Conservation (phyloP, 257 asterid genomes). For the Scutellaria barbata region DNA sequence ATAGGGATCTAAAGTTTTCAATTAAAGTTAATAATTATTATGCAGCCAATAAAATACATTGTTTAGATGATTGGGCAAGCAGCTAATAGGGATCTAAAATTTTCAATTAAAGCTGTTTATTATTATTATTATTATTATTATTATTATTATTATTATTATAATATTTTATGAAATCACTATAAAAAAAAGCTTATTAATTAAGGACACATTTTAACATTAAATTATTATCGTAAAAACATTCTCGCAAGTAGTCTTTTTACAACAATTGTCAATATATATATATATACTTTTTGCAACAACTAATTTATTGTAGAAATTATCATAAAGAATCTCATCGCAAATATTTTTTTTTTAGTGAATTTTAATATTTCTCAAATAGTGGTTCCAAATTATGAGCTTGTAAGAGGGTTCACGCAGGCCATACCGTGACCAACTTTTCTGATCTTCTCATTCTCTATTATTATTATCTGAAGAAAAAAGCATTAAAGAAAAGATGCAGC, state of each 20-base stretch:
- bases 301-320: no score
- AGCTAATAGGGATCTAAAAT: neutral
- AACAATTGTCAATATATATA: no score
- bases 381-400: constrained; percentile 33
- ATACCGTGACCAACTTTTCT: constrained; percentile 41
- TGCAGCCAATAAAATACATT: no score
- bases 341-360: neutral
- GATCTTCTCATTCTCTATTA: neutral
- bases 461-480: constrained; percentile 14
- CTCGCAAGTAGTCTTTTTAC: no score
- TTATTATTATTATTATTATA: no score
- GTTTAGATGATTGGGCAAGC: neutral
- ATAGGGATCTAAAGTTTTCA: neutral
- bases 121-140: no score
- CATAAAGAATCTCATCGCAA: neutral
- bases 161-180: no score
- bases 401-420: constrained; percentile 46
- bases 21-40: neutral
- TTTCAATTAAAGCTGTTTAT: neutral
- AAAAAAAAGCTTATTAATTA: no score
- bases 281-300: no score
- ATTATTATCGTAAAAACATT: no score
- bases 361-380: neutral
- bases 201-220: no score
- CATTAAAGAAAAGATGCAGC: constrained; percentile 22